These are phyloP conservation scores for Takashimella tepidaria DNA, from an alignment of 1,284 basidiomycete species.

Conservation along the genomic window DNA sequence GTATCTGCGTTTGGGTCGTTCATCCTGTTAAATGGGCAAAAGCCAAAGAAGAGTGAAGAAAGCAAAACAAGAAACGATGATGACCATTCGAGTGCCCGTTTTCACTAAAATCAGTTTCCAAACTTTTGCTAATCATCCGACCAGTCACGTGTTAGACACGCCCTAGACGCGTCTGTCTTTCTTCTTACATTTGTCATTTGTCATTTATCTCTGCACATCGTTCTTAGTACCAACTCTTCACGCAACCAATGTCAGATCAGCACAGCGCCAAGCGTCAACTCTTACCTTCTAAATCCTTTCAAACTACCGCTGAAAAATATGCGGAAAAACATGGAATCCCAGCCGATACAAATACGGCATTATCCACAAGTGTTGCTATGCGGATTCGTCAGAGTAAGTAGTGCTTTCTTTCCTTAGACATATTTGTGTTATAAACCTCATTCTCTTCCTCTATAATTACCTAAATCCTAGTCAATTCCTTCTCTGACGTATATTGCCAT, in stretches of 20 bases:
- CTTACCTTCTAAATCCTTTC: neutral
- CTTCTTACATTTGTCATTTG: too few relatives aligned
- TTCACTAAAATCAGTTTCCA: too few relatives aligned
- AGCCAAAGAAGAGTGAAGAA: too few relatives aligned
- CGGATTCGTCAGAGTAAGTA: neutral
- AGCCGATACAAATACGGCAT: neutral
- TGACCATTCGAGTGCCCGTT: too few relatives aligned
- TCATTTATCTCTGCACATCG: too few relatives aligned
- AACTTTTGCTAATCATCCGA: too few relatives aligned
- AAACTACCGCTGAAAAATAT: neutral
- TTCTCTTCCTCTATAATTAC: neutral
- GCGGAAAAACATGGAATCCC: neutral
- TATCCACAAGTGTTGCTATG: neutral
- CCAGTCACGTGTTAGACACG: too few relatives aligned
- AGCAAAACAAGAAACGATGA: too few relatives aligned
- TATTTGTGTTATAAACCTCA: neutral
- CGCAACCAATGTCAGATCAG: neutral
- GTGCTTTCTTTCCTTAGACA: neutral
- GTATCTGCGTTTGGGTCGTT: constrained; percentile 80
- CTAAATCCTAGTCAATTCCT: neutral
- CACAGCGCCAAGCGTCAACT: neutral
- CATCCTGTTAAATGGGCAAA: too few relatives aligned
- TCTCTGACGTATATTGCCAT: too few relatives aligned
- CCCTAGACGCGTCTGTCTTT: too few relatives aligned
- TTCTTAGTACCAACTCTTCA: too few relatives aligned